Base-by-base conservation (phyloP, 1,284 basidiomycete genomes). In the Laetiporus sulphureus region DNA sequence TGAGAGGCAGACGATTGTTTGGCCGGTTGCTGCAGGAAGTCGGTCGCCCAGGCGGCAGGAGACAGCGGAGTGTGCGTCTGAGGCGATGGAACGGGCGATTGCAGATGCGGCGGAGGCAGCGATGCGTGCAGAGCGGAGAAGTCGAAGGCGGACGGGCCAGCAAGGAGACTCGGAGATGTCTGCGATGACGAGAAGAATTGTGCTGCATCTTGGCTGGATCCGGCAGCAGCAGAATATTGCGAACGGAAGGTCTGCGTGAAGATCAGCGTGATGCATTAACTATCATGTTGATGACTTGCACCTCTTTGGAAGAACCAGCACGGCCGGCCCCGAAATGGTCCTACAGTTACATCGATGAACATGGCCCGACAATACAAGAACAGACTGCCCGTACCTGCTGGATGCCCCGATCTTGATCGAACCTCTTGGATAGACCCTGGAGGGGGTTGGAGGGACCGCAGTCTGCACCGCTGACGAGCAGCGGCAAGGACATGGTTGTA, bases 381-480 rank as follows among this genome's bases (percentile, higher is more conserved):
- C 20, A 29, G 30, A 22, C 18, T 11, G 20, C 18, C 42, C 50
- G 32, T 44, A 88, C 88, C 68, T 89, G 86, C 60, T 88, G 84
- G 7, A 77, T 59, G 15, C 86, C 87, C 54, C 85, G 71, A 59
- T 91, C 88, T 40, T 75, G 72, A 50, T 87, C 83, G 52, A 90
- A 82, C 38, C 74, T 70, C 57, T 91, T 91, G 0, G 83, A 71
- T 5, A 92, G 73, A 18, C 73, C 75, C 54, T 88, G 84, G n/a
- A 92, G 61, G 10, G 87, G 77, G 58, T 91, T 91, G 2, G 75
- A 73, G 5, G 89, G 88, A 1, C 89, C 89, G 50, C 88, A 92
- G 36, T 90, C 86, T 1, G 83, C 72, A 32, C 76, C 76, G 45
- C 73, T 77, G 27, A 83, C 70, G 13, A 91, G 79, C 69, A 85